Evolutionary conservation across 2,329 filamentous ascomycete genomes (phyloP), one percentile per base, ranked within the genome.

Genomic region (Epichloe sibirici): DNA sequence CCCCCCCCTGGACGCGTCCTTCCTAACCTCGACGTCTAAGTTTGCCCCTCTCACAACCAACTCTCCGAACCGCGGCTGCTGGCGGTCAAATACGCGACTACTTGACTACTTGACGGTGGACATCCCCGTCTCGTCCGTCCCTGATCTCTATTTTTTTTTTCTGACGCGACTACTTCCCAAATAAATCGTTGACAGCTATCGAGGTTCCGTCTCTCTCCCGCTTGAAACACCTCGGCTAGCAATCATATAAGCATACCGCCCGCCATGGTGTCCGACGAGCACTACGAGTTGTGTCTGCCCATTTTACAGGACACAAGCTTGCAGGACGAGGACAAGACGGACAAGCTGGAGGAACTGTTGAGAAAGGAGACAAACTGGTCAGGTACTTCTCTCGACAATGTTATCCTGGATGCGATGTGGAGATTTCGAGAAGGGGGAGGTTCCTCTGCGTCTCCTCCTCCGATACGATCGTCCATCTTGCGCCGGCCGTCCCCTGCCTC

Each of bases 261-360:
- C 63, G 78, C 57, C 66, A 96, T 97, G 91, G 84, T 95, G 57
- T 88, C 90, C 62, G 91, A 97, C 75, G 83, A 90, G 61, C 83
- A 91, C 52, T 95, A 94, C 74, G 90, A 96, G 62, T 80, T 93
- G 63, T 95, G 90, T 69, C 81, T 94, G 66, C 88, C 89, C 50
- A 81, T 96, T 65, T 79, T 98, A 58, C 84, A 93, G 72, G 85
- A 96, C 70, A 73, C 82, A 54, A 76, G 78, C 52, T 76, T 95
- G 56, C 88, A 95, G 62, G 93, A 97, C 57, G 93, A 98, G 70
- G 91, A 96, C 65, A 95, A 93, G 75, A 91, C 88, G 48, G 91
- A 97, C 70, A 87, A 81, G 70, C 76, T 96, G 51, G 90, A 96
- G 71, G 86, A 90, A 59, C 76, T 96, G 51, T 76, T 97, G 62